phyloP scores from a whole-genome alignment of 2,329 filamentous ascomycete genomes.

The Cordyceps cateniannulata region DNA sequence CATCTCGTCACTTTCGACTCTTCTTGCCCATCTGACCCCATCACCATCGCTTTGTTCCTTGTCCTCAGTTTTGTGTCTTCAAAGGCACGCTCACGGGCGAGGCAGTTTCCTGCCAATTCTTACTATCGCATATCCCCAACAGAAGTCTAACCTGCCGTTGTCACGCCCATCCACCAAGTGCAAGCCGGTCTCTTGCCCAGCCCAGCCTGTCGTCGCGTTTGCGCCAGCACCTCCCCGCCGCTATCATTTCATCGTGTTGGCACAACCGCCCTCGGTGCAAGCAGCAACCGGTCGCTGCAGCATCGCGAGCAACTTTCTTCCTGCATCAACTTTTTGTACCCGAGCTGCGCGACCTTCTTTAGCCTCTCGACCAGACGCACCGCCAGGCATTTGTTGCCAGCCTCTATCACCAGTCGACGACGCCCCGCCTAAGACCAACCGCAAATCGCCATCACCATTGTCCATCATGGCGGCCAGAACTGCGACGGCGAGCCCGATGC shows the following conservation, averaged over 20 bases:
- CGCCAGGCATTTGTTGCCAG: not conserved
- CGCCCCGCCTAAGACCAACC: conserved; percentile 3
- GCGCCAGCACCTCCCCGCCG: conserved; percentile 8
- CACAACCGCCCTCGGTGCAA: not conserved
- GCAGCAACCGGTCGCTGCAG: not conserved
- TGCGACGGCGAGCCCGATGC: conserved; percentile 38
- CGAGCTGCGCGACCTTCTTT: not conserved
- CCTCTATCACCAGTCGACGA: conserved; percentile 4
- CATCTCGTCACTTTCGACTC: conserved; percentile 6
- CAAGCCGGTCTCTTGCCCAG: not conserved
- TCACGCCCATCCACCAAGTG: not conserved
- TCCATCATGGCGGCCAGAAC: conserved; percentile 29
- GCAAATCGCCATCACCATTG: not conserved
- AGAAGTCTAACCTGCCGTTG: not conserved
- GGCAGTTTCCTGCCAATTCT: not conserved
- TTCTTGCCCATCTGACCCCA: conserved; percentile 1
- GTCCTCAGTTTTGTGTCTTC: not conserved
- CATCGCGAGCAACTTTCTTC: not conserved
- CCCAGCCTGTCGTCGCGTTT: conserved; percentile 7
- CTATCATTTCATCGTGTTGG: not conserved
- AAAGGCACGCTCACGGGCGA: not conserved
- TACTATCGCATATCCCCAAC: too few relatives aligned
- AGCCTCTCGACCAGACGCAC: not conserved
- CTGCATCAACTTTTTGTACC: not conserved
- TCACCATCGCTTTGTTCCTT: not conserved